Evolutionary conservation across 768 basidiomycete species (phyloP), one percentile per base, ranked within the genome.

Genomic region (Suillus subluteus): DNA sequence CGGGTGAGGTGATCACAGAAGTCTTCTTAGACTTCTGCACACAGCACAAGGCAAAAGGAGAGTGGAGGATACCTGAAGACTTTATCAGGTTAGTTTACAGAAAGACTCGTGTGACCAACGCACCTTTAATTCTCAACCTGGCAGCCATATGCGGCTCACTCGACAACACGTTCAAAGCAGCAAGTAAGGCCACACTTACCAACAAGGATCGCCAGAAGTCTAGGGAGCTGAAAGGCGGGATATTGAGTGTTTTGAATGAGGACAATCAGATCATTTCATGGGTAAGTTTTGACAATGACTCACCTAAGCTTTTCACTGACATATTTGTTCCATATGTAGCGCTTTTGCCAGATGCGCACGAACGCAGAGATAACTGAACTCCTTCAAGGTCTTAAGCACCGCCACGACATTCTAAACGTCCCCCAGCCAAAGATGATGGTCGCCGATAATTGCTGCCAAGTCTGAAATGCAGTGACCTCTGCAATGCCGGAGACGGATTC

Each of bases 391-490:
- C 37, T 68, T 32, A 66, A 68, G 44, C 41, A 38, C 13, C 59
- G 70, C 6, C 64, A 30, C 41, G n/a, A 68, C 26, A 40, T 62
- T 4, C 64, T 72, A 3, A 65, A 65, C 0, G n/a, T 58, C 11
- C 40, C 64, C 2, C 41, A 62, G 7, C 74, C 71, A 0, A 64
- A 70, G 15, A 69, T 71, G 62, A 67, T 65, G 6, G 62, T 73
- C 3, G 67, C 35, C 0, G 69, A 75, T 37, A 75, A 75, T 43
- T 74, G 74, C 62, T 75, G 73, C 63, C 65, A 67, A 16, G 64
- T 73, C 0, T 46, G 55, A 18, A 52, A 15, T 6, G 66, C 70
- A 0, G 32, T 74, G 6, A 11, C 32, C 15, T 15, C 41, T 1
- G 66, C 61, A 1, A 64, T 74, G 40, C 67, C 67, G 0, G 21